Conservation (phyloP, 306 rosid species). For the Fragaria nilgerrensis region DNA sequence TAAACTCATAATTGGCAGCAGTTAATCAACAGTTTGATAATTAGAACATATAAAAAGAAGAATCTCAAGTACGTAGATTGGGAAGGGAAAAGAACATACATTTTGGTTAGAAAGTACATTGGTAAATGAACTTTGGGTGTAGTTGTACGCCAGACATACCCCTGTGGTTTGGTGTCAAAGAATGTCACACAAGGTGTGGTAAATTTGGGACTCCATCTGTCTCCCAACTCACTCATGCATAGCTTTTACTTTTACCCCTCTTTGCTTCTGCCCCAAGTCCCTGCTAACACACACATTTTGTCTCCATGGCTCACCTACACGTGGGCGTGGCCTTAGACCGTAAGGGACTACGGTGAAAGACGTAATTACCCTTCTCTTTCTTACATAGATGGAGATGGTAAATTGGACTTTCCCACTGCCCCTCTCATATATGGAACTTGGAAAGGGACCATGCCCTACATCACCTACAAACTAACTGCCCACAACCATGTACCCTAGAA, state of each 20-base stretch:
- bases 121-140: background rate
- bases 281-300: background rate
- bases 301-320: conserved; percentile 1
- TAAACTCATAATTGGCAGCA: background rate
- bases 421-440: conserved; percentile 11
- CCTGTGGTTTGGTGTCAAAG: conserved; percentile 10
- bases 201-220: background rate
- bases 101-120: conserved; percentile 2
- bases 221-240: no score
- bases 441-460: conserved; percentile 28
- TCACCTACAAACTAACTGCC: conserved; percentile 16
- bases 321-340: conserved; percentile 11
- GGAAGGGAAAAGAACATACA: background rate
- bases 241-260: conserved; percentile 2
- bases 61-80: background rate
- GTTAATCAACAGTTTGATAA: background rate
- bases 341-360: conserved; percentile 30
- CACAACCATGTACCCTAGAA: conserved; percentile 19
- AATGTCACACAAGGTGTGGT: conserved; percentile 15
- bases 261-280: background rate
- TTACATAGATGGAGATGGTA: conserved; percentile 17
- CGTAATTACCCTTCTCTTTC: conserved; percentile 26
- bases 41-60: background rate
- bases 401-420: conserved; percentile 27
- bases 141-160: conserved; percentile 15